Evolutionary conservation across 352 stramenopile genomes (phyloP).

Genomic region (Globisporangium barbulae): DNA sequence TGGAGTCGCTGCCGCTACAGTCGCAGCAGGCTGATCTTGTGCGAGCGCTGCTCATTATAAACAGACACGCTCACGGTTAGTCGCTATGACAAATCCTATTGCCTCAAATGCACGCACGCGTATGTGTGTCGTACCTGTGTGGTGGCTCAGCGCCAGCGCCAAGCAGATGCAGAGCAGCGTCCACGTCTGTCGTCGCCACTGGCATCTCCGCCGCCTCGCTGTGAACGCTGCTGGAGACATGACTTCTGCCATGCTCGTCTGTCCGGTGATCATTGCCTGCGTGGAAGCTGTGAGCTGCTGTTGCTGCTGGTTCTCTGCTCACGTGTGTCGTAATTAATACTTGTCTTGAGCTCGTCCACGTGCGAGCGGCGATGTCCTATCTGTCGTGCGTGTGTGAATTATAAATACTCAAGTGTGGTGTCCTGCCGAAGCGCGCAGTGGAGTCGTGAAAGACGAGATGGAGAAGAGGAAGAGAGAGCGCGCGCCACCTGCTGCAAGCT

Average conservation of each 20-base stretch:
- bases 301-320: too few species aligned
- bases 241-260: not conserved
- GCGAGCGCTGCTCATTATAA: conserved; percentile 7
- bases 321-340: too few species aligned
- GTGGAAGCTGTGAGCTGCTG: too few species aligned
- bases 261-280: too few species aligned
- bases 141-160: not conserved
- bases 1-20: not conserved
- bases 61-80: not conserved
- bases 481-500: conserved; percentile 1
- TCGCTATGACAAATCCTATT: not conserved
- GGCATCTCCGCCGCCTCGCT: not conserved
- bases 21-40: not conserved
- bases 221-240: not conserved
- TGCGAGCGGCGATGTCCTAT: too few species aligned
- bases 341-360: too few species aligned
- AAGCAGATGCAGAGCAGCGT: conserved; percentile 8
- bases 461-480: not conserved
- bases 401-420: conserved; percentile 1
- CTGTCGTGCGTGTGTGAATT: not conserved
- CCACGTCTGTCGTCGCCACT: not conserved
- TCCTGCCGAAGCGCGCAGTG: too few species aligned
- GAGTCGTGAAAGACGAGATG: too few species aligned
- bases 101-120: not conserved
- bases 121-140: not conserved